Evolutionary conservation across 768 basidiomycete species (phyloP), one percentile per base, ranked within the genome.

Genomic region (Mycena polygramma): DNA sequence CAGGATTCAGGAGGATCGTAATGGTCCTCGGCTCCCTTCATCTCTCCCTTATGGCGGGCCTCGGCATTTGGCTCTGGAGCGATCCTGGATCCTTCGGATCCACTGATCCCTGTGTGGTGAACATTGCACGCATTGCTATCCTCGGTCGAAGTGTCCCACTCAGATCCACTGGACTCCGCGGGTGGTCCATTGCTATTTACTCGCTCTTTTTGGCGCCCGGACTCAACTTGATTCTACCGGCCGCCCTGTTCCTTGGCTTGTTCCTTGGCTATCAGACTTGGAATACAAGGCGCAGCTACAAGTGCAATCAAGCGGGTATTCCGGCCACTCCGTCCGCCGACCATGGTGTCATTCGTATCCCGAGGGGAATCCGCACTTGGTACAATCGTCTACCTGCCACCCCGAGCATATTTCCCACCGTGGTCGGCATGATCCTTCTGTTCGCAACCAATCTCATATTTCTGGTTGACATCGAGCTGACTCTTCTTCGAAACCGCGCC

Each of bases 11-110:
- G 49, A 37, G 48, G 41, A 57, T 55, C 13, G 59, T 61, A 26
- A 39, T 62, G 6, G 49, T 63, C 30, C 59, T 69, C 22, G 68
- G 68, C 35, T 63, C 68, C 8, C 46, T 63, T 17, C 62, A 69
- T 46, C 61, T 69, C 10, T 53, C 68, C 13, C 53, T 63, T 20
- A 69, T 63, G 67, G 52, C 67, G 5, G 60, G 60, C 17, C 41
- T 69, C 51, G 67, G 67, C 0, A 20, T 69, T 24, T 69, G 62
- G 68, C 62, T 69, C 61, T 69, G 68, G 68, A 69, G 68, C 49
- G 52, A 69, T 17, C 62, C 68, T 5, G 0, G 3, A 30, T 46
- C 55, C 7, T 69, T 69, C 37, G 53, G 68, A 61, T 52, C 14
- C 20, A 11, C 3, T 1, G n/a, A 45, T 26, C 22, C 51, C 20